Evolutionary conservation across 2,329 filamentous ascomycete species (phyloP).

Genomic region (Onygenales sp.): DNA sequence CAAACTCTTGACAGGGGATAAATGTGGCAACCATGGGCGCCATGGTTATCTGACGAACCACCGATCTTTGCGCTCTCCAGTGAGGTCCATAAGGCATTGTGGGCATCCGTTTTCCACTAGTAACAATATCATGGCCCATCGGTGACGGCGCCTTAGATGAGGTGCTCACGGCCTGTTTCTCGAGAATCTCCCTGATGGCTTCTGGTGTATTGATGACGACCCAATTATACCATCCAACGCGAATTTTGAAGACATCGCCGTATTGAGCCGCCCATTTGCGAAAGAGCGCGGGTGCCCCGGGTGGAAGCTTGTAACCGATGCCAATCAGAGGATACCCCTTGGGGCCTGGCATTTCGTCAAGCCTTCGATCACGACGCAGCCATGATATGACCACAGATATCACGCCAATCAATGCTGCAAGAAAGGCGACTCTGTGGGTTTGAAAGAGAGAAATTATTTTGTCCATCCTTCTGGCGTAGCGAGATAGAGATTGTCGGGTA

Average conservation of each 20-base stretch:
- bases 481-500: no score
- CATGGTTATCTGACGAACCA: conserved; percentile 32
- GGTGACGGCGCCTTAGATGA: conserved; percentile 1
- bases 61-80: conserved; percentile 32
- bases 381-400: neutral
- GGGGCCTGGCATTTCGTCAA: conserved; percentile 5
- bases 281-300: conserved; percentile 22
- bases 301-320: conserved; percentile 5
- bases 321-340: conserved; percentile 6
- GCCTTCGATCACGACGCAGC: neutral
- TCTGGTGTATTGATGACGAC: conserved; percentile 36
- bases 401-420: no score
- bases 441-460: no score
- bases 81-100: conserved; percentile 32
- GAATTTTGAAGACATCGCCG: conserved; percentile 38
- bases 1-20: conserved; percentile 37
- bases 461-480: no score
- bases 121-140: conserved; percentile 18
- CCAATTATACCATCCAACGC: conserved; percentile 39
- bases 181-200: conserved; percentile 37
- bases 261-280: conserved; percentile 31
- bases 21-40: conserved; percentile 29
- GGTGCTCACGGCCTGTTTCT: conserved; percentile 19
- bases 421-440: no score
- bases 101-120: conserved; percentile 31